Percentiles rank a stretch among this genome's conserved stretches.
Evolutionary conservation across 2,329 filamentous ascomycete species (phyloP).

Genomic region (Fusarium sulawesiense): DNA sequence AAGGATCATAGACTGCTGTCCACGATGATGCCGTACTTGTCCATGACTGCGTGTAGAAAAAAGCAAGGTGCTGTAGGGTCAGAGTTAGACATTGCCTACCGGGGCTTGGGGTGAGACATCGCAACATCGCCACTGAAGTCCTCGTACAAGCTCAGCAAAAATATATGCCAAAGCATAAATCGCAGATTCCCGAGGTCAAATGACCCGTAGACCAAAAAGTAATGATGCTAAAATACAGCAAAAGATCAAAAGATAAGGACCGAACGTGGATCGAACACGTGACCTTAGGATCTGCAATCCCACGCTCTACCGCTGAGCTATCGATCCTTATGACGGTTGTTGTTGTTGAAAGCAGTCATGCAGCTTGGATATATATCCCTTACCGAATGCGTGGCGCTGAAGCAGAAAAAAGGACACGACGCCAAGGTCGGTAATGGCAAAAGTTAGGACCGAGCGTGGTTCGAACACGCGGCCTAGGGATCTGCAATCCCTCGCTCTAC

Average conservation of each 20-base stretch:
- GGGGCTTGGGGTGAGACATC: neutral
- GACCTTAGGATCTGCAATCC: conserved; percentile 40
- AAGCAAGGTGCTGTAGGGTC: neutral
- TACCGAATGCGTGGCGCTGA: conserved; percentile 2
- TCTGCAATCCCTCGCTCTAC: conserved; percentile 43
- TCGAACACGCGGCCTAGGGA: conserved; percentile 41
- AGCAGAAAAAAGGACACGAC: conserved; percentile 24
- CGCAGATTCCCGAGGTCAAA: no score
- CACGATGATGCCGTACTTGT: neutral
- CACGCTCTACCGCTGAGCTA: conserved; percentile 42
- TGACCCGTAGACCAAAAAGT: neutral
- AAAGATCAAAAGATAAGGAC: conserved; percentile 23
- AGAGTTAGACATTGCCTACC: neutral
- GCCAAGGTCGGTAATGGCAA: neutral
- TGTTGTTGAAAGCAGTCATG: neutral
- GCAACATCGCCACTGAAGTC: neutral
- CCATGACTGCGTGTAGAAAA: neutral
- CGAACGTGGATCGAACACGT: conserved; percentile 42
- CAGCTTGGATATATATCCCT: neutral
- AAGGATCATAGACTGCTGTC: no score
- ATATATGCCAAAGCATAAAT: neutral
- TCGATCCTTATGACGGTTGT: conserved; percentile 17
- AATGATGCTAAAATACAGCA: neutral
- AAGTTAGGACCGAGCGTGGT: conserved; percentile 39
- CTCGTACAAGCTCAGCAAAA: neutral